phyloP scores from a whole-genome alignment of 2,329 filamentous ascomycete genomes.

The Phaeosphaeriaceae sp. region DNA sequence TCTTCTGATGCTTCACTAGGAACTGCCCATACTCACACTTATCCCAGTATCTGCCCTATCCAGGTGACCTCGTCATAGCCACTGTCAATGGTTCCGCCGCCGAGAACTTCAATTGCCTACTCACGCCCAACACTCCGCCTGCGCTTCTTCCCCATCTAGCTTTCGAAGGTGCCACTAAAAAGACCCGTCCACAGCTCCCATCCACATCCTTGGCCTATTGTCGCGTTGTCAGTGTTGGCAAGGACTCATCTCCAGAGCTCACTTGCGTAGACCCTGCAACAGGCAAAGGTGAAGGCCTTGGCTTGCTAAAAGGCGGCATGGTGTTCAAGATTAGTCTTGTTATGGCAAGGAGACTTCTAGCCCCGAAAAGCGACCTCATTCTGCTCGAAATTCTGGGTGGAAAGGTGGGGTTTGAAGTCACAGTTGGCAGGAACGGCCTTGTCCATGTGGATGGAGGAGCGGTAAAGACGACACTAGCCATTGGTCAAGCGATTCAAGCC shows the following conservation, averaged over 20 bases:
- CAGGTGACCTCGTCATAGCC: conserved; percentile 88
- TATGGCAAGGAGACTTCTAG: conserved; percentile 80
- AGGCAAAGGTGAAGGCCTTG: conserved; percentile 86
- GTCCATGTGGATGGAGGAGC: conserved; percentile 88
- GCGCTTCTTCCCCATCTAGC: conserved; percentile 83
- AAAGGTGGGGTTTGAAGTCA: conserved; percentile 89
- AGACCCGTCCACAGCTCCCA: conserved; percentile 81
- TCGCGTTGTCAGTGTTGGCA: conserved; percentile 70
- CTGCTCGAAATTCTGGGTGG: conserved; percentile 82
- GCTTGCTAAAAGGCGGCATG: conserved; percentile 84
- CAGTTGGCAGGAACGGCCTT: conserved; percentile 88
- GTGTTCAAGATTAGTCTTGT: conserved; percentile 79
- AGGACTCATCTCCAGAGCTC: conserved; percentile 79
- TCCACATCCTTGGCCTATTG: conserved; percentile 86
- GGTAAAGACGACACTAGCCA: conserved; percentile 73
- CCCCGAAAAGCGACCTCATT: conserved; percentile 66
- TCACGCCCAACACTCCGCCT: conserved; percentile 67
- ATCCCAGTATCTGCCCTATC: conserved; percentile 75
- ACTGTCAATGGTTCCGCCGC: conserved; percentile 76
- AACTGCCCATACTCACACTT: conserved; percentile 21
- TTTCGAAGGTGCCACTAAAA: conserved; percentile 93
- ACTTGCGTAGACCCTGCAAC: conserved; percentile 87
- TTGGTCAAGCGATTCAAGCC: conserved; percentile 78
- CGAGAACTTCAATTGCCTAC: conserved; percentile 80
- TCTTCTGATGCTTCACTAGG: too few species aligned